These are phyloP conservation scores for Jackrogersella multiformis DNA, from an alignment of 495 filamentous ascomycete species.

Conservation along the genomic window DNA sequence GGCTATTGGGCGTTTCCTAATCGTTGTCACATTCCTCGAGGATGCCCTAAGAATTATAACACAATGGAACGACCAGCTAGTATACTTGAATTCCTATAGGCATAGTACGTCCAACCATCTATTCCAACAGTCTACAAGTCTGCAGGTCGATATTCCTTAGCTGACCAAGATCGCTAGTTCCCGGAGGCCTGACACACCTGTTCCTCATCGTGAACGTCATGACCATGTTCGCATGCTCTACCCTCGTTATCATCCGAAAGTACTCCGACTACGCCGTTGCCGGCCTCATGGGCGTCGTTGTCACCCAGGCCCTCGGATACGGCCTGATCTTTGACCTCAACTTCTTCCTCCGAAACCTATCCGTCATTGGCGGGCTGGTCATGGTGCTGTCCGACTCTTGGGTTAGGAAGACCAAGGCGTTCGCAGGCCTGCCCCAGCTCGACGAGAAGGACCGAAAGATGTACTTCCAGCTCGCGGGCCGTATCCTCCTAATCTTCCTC, in stretches of 20 bases:
- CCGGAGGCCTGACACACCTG: slow-evolving; percentile 86
- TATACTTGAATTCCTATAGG: slow-evolving; percentile 91
- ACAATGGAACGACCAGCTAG: slow-evolving; percentile 96
- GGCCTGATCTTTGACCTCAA: slow-evolving; percentile 99
- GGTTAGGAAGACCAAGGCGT: slow-evolving; percentile 97
- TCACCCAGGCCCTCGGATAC: slow-evolving; percentile 97
- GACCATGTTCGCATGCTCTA: slow-evolving; percentile 84
- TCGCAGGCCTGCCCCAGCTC: slow-evolving; percentile 89
- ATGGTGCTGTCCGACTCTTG: slow-evolving; percentile 99
- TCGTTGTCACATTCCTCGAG: slow-evolving; percentile 98
- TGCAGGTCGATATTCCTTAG: not conserved
- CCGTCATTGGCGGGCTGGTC: slow-evolving; percentile 92
- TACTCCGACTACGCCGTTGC: slow-evolving; percentile 90
- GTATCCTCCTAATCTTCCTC: slow-evolving; percentile 95
- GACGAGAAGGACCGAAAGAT: slow-evolving; percentile 99
- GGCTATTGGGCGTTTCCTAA: slow-evolving; percentile 94
- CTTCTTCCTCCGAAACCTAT: slow-evolving; percentile 99
- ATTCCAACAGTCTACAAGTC: slow-evolving; percentile 14
- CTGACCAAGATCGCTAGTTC: slow-evolving; percentile 67
- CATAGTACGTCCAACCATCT: slow-evolving; percentile 73
- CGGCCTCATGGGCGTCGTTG: slow-evolving; percentile 87
- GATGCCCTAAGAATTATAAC: slow-evolving; percentile 96
- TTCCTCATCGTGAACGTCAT: slow-evolving; percentile 93
- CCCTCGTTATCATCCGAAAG: slow-evolving; percentile 88
- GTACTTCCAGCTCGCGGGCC: slow-evolving; percentile 98